Evolutionary conservation across 2,329 filamentous ascomycete genomes (phyloP).

Genomic region (Paraphoma chrysanthemicola): DNA sequence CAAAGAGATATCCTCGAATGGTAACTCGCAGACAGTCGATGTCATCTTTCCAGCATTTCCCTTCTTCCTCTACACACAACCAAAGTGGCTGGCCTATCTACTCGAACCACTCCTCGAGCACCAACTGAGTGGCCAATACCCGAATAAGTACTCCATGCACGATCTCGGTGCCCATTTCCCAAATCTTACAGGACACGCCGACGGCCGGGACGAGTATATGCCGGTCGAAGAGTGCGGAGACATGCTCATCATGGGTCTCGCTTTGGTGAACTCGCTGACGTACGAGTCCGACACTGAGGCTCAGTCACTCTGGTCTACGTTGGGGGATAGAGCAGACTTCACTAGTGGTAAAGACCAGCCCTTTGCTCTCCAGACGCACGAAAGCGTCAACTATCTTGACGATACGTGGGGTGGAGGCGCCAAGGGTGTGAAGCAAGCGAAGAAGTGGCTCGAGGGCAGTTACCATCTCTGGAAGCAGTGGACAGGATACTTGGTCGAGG

Average conservation of each 20-base stretch:
- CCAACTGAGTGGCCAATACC: conserved; percentile 82
- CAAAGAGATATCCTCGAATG: conserved; percentile 86
- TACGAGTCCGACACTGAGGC: conserved; percentile 65
- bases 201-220: conserved; percentile 76
- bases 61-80: conserved; percentile 86
- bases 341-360: conserved; percentile 39
- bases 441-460: conserved; percentile 71
- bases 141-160: conserved; percentile 81
- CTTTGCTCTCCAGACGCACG: conserved; percentile 58
- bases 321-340: conserved; percentile 41
- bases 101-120: conserved; percentile 83
- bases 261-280: conserved; percentile 75
- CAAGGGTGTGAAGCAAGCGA: conserved; percentile 63
- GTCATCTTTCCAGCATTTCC: conserved; percentile 88
- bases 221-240: conserved; percentile 81
- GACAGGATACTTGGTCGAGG: conserved; percentile 80
- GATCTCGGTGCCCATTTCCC: conserved; percentile 77
- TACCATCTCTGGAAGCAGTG: conserved; percentile 78
- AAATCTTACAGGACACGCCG: conserved; percentile 76
- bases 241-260: conserved; percentile 83
- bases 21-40: conserved; percentile 85
- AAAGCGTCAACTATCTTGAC: conserved; percentile 66
- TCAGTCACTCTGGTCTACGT: conserved; percentile 65
- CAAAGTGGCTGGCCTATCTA: conserved; percentile 78
- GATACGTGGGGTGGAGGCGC: conserved; percentile 63